Evolutionary conservation across 345 rosid genomes (phyloP), one percentile per base, ranked within the genome.

Genomic region (Ceriops decandra): DNA sequence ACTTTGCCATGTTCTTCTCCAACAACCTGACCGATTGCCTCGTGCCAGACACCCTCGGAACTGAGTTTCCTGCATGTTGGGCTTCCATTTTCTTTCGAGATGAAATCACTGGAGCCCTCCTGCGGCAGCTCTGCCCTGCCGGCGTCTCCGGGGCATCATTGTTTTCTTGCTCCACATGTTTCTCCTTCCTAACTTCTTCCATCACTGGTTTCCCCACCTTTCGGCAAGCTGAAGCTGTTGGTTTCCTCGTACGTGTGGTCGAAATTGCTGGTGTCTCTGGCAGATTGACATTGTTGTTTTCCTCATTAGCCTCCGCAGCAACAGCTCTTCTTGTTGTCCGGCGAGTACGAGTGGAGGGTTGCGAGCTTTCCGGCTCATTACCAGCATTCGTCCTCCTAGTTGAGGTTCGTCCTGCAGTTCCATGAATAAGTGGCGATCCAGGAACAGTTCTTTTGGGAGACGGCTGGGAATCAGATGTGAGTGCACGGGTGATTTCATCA

Each of bases 21-120:
- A 95, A 52, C 74, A 95, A 46, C 68, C 85, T 88, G 57, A 80
- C 82, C 3, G 98, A 87, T 32, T 83, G 81, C 83, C 99, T 85
- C 2, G 95, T 88, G 71, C 88, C 79, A 61, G 82, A 83, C 26
- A 56, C 86, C 17, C 74, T 58, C 85, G 79, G 87, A 54, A 77
- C 79, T 0, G 85, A 71, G 21, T 68, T 59, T 7, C 72, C 85
- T 30, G 74, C 67, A 21, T 71, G 66, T 52, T 63, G 67, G 61
- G 70, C 71, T 33, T 62, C 77, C 5, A 16, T 53, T 60, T 72
- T 69, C 58, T 51, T 65, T 65, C 70, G 42, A 20, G 63, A 19
- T 1, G 76, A 67, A 68, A 57, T 70, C 16, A 56, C 63, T 31
- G 61, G 69, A 24, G 73, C 59, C 72, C 66, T 73, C 7, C 70